phyloP scores from a whole-genome alignment of 495 filamentous ascomycete genomes.

The Thermothielavioides terrestris region DNA sequence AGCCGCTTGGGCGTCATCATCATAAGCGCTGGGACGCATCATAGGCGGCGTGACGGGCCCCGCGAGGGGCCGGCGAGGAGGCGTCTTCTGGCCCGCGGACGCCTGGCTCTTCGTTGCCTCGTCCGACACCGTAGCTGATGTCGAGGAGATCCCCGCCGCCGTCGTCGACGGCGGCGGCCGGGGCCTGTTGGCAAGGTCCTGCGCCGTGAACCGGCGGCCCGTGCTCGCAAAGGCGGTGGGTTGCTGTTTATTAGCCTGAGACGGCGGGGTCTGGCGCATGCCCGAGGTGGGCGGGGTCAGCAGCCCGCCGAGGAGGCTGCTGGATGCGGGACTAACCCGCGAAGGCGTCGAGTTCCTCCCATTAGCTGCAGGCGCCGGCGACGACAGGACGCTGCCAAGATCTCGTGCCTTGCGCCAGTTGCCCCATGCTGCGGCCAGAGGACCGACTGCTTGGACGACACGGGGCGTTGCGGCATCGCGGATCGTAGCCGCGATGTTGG shows the following conservation, averaged over 20 bases:
- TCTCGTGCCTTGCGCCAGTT: conserved; percentile 74
- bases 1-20: conserved; percentile 54
- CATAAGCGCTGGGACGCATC: conserved; percentile 59
- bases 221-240: conserved; percentile 45
- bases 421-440: conserved; percentile 65
- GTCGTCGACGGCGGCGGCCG: conserved; percentile 35
- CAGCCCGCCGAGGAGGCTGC: conserved; percentile 56
- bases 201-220: conserved; percentile 41
- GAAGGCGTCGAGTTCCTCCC: conserved; percentile 52
- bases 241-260: conserved; percentile 10
- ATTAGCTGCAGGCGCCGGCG: conserved; percentile 32
- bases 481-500: conserved; percentile 46
- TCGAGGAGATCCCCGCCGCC: too few relatives aligned
- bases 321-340: conserved; percentile 44
- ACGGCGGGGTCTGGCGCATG: conserved; percentile 48
- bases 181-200: conserved; percentile 40
- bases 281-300: conserved; percentile 73
- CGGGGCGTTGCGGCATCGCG: conserved; percentile 61
- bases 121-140: conserved; percentile 4
- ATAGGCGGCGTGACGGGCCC: conserved; percentile 61
- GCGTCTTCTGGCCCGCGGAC: conserved; percentile 15
- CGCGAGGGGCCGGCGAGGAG: conserved; percentile 24
- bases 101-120: background rate
- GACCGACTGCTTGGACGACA: conserved; percentile 66
- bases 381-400: conserved; percentile 29